These are phyloP conservation scores for Termitomyces sp. DNA, from an alignment of 768 basidiomycete genomes.

Conservation along the genomic window DNA sequence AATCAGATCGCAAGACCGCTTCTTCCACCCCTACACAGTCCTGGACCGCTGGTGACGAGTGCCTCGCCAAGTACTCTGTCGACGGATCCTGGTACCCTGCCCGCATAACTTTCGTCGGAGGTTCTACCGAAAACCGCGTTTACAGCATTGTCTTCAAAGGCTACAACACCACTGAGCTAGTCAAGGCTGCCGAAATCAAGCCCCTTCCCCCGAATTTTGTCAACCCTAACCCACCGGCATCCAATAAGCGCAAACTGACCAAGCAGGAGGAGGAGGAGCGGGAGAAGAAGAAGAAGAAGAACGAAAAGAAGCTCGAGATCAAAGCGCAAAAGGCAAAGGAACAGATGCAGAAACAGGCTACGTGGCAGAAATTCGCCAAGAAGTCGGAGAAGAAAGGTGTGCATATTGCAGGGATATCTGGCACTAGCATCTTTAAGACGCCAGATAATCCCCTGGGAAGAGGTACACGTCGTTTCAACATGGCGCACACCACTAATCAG, in stretches of 20 bases:
- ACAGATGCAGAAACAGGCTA: slow-evolving; percentile 76
- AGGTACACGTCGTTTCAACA: slow-evolving; percentile 46
- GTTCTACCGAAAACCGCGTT: slow-evolving; percentile 75
- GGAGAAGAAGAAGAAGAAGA: slow-evolving; percentile 91
- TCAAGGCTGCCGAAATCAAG: slow-evolving; percentile 71
- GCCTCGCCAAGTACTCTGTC: slow-evolving; percentile 79
- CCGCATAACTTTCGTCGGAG: slow-evolving; percentile 80
- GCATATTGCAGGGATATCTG: slow-evolving; percentile 82
- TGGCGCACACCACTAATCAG: slow-evolving; percentile 4
- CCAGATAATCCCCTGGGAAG: slow-evolving; percentile 87
- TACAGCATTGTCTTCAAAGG: slow-evolving; percentile 91
- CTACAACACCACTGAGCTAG: slow-evolving; percentile 87
- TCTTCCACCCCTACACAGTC: slow-evolving; percentile 45
- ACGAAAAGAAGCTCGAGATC: slow-evolving; percentile 87
- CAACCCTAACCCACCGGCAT: slow-evolving; percentile 34
- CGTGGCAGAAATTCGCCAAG: slow-evolving; percentile 95
- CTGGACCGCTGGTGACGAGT: slow-evolving; percentile 85
- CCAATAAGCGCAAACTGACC: slow-evolving; percentile 73
- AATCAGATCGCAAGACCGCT: slow-evolving; percentile 56
- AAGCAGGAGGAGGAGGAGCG: slow-evolving; percentile 84
- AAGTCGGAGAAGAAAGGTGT: slow-evolving; percentile 92
- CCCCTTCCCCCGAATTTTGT: slow-evolving; percentile 57
- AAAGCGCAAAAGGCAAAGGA: slow-evolving; percentile 87
- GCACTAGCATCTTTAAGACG: slow-evolving; percentile 92
- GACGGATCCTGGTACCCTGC: slow-evolving; percentile 89